These are phyloP conservation scores for Lenzites betulinus DNA, from an alignment of 768 basidiomycete genomes.

Conservation along the genomic window DNA sequence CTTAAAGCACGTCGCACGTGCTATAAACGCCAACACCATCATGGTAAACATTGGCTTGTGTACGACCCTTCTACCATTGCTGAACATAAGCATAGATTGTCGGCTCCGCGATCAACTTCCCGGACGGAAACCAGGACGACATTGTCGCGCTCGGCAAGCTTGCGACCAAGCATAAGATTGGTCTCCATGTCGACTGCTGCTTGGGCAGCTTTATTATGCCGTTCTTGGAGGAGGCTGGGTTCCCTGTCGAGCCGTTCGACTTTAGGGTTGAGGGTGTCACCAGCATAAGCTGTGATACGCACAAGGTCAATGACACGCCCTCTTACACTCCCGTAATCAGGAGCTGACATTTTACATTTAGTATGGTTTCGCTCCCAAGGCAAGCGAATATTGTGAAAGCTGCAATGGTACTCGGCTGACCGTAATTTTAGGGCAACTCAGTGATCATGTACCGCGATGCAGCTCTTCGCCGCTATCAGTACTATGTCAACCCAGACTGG, in stretches of 20 bases:
- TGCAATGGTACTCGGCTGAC: neutral
- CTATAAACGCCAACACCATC: constrained; percentile 90
- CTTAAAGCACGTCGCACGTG: constrained; percentile 73
- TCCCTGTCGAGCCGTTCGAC: constrained; percentile 78
- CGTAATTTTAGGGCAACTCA: constrained; percentile 67
- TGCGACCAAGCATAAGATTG: constrained; percentile 73
- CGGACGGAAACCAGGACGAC: constrained; percentile 85
- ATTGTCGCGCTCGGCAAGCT: constrained; percentile 77
- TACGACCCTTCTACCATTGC: too few species aligned
- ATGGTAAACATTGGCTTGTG: constrained; percentile 49
- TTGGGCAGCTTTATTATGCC: constrained; percentile 93
- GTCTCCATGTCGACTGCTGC: constrained; percentile 94
- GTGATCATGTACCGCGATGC: constrained; percentile 92
- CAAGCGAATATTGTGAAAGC: constrained; percentile 24
- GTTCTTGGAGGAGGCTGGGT: constrained; percentile 80
- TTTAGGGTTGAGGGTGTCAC: constrained; percentile 92
- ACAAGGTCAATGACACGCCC: constrained; percentile 58
- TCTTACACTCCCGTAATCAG: too few species aligned
- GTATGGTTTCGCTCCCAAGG: constrained; percentile 96
- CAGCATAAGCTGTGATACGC: constrained; percentile 93
- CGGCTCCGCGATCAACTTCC: constrained; percentile 85
- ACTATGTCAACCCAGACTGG: constrained; percentile 85
- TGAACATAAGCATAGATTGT: constrained; percentile 54
- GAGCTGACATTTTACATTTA: constrained; percentile 29
- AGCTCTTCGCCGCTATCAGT: constrained; percentile 78